phyloP scores from a whole-genome alignment of 2,329 filamentous ascomycete species.

The Hirsutella rhossiliensis region DNA sequence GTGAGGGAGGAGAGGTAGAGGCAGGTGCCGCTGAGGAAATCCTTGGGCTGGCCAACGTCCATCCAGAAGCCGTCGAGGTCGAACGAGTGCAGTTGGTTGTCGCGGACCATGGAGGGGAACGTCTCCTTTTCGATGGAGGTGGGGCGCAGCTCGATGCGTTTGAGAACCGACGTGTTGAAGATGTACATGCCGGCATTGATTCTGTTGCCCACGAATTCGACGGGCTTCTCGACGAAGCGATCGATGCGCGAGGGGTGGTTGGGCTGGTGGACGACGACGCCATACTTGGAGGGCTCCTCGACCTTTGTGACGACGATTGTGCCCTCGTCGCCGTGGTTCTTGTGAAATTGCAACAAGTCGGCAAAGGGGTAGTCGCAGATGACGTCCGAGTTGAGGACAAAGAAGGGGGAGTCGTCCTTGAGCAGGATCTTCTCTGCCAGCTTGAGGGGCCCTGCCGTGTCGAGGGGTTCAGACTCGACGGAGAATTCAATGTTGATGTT shows the following conservation, averaged over 20 bases:
- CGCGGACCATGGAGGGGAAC: constrained; percentile 85
- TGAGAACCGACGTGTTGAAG: constrained; percentile 80
- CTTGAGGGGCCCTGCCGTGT: constrained; percentile 91
- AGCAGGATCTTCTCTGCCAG: constrained; percentile 83
- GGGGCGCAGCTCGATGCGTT: constrained; percentile 87
- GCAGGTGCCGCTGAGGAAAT: constrained; percentile 93
- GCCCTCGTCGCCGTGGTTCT: constrained; percentile 82
- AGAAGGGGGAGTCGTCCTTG: constrained; percentile 92
- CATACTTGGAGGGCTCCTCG: constrained; percentile 97
- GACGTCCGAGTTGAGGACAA: constrained; percentile 96
- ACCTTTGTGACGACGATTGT: constrained; percentile 99
- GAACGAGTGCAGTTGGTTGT: constrained; percentile 87
- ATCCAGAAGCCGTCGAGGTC: constrained; percentile 98
- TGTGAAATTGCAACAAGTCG: constrained; percentile 84
- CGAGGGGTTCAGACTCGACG: constrained; percentile 88
- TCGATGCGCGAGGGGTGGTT: constrained; percentile 86
- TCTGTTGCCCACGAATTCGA: constrained; percentile 96
- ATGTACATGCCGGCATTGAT: constrained; percentile 99
- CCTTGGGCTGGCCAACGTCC: constrained; percentile 97
- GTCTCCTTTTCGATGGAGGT: constrained; percentile 98
- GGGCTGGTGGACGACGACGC: constrained; percentile 95
- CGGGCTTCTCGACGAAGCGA: constrained; percentile 98
- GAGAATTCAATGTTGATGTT: constrained; percentile 96
- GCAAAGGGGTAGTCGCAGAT: constrained; percentile 97
- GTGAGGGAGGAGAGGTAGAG: constrained; percentile 87